Percentiles rank a stretch among this genome's conserved stretches.
phyloP scores from a whole-genome alignment of 345 rosid genomes.

The Boechera retrofracta region DNA sequence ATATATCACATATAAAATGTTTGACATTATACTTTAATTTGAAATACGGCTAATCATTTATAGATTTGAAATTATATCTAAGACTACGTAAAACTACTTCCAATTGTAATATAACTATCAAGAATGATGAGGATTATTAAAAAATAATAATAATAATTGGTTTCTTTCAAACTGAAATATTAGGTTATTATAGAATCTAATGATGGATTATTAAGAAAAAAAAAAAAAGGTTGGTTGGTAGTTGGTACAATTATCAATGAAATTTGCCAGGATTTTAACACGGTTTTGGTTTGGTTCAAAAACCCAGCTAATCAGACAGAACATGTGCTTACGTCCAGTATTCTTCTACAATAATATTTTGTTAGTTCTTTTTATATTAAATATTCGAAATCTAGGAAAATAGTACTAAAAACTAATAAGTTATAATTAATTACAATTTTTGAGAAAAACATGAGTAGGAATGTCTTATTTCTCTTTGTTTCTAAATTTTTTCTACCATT shows the following conservation, averaged over 20 bases:
- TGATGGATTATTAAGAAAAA: background rate
- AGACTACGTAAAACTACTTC: conserved; percentile 21
- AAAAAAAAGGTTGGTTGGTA: conserved; percentile 31
- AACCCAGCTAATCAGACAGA: conserved; percentile 43
- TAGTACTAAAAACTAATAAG: background rate
- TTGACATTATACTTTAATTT: conserved; percentile 24
- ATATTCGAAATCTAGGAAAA: conserved; percentile 4
- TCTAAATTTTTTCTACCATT: too few relatives aligned
- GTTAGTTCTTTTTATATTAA: background rate
- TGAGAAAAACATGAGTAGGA: too few relatives aligned
- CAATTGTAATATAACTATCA: conserved; percentile 24
- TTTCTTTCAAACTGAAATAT: conserved; percentile 20
- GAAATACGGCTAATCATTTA: conserved; percentile 30
- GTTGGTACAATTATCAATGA: conserved; percentile 37
- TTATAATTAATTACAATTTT: too few relatives aligned
- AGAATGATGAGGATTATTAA: background rate
- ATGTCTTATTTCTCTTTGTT: too few relatives aligned
- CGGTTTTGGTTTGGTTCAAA: conserved; percentile 46
- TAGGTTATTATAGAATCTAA: conserved; percentile 27
- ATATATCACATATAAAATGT: background rate
- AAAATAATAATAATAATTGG: background rate
- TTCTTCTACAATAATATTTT: conserved; percentile 10
- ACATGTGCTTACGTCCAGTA: conserved; percentile 33
- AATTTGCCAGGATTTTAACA: conserved; percentile 37
- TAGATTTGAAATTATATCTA: background rate